Evolutionary conservation across 1,284 basidiomycete genomes (phyloP).

Genomic region (Tilletia setariae): DNA sequence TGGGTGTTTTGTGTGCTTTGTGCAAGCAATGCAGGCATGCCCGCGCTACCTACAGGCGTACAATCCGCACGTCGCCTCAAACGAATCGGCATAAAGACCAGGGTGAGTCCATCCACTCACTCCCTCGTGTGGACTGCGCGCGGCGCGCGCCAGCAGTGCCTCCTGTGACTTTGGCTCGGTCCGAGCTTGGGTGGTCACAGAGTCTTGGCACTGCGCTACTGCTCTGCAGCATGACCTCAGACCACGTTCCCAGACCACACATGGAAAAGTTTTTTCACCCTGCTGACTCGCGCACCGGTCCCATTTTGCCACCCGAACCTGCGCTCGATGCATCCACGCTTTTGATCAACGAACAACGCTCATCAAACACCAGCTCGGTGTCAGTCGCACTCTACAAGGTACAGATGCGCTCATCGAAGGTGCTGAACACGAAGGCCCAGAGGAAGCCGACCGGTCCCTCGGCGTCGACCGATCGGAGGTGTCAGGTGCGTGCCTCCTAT

Average conservation of each 20-base stretch:
- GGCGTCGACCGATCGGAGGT: conserved; percentile 11
- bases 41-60: conserved; percentile 12
- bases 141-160: not conserved
- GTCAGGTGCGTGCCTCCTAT: not conserved
- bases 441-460: conserved; percentile 10
- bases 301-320: not conserved
- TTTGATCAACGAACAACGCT: not conserved
- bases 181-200: too few relatives aligned
- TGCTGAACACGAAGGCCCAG: conserved; percentile 1
- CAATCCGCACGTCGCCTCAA: conserved; percentile 14
- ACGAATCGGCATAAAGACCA: not conserved
- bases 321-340: not conserved
- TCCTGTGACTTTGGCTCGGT: too few relatives aligned
- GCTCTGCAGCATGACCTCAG: not conserved
- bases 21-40: conserved; percentile 22
- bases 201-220: not conserved
- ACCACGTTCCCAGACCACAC: not conserved
- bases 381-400: conserved; percentile 10
- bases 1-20: conserved; percentile 20
- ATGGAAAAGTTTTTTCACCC: conserved; percentile 16
- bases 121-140: not conserved
- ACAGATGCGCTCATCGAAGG: conserved; percentile 6
- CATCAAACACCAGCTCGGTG: conserved; percentile 11
- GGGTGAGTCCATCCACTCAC: conserved; percentile 2
- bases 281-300: conserved; percentile 3